Conservation (phyloP, 495 filamentous ascomycete genomes). For the Letharia columbiana region DNA sequence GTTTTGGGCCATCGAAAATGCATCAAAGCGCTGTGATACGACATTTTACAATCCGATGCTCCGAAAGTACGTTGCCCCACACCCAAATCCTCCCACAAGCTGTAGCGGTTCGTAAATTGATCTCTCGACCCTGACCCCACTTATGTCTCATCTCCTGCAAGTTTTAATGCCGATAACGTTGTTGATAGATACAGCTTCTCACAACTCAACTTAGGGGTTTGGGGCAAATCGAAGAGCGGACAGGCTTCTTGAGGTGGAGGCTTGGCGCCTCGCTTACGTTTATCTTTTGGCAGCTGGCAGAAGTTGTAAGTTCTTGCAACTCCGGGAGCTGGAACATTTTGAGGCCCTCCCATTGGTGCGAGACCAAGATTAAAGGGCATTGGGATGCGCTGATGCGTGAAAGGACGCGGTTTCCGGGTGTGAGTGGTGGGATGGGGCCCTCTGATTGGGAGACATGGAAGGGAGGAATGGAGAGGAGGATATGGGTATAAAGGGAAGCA, state of each 20-base stretch:
- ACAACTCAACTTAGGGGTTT: not conserved
- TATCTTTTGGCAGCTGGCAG: not conserved
- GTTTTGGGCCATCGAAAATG: not conserved
- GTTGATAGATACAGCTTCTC: constrained; percentile 6
- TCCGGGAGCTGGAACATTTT: not conserved
- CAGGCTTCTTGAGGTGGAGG: not conserved
- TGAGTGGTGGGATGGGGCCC: not conserved
- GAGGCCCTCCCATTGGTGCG: not conserved
- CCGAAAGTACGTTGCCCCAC: not conserved
- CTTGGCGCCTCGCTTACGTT: constrained; percentile 16
- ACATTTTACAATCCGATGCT: not conserved
- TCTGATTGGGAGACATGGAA: not conserved
- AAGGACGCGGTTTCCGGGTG: constrained; percentile 2
- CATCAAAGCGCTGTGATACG: constrained; percentile 16
- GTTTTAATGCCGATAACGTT: not conserved
- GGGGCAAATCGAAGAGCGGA: not conserved
- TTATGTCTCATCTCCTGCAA: constrained; percentile 11
- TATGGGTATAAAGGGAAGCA: constrained; percentile 10
- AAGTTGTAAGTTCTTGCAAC: constrained; percentile 13
- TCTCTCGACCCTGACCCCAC: not conserved
- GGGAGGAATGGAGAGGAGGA: not conserved
- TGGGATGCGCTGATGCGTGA: not conserved
- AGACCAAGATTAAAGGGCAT: not conserved
- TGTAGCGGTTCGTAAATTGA: constrained; percentile 8
- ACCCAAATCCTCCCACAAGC: not conserved